Conservation (phyloP, 2,329 filamentous ascomycete genomes). For the Sporothrix pallida region DNA sequence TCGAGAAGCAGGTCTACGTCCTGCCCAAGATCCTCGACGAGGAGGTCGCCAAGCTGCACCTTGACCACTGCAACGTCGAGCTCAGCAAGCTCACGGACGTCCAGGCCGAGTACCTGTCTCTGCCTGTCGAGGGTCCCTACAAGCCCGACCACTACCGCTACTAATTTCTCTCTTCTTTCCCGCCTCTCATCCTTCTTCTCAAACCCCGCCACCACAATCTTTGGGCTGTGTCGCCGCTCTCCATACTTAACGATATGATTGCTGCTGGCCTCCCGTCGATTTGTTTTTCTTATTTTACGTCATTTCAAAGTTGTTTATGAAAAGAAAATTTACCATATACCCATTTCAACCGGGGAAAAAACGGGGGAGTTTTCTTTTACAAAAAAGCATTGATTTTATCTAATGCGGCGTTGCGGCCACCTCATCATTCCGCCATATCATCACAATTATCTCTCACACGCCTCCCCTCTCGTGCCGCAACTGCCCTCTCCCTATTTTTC, state of each 20-base stretch:
- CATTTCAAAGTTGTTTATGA: constrained; percentile 30
- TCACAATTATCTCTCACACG: neutral
- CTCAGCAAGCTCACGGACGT: constrained; percentile 81
- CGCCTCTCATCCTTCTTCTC: constrained; percentile 15
- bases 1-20: constrained; percentile 91
- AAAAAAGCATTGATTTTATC: constrained; percentile 8
- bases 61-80: constrained; percentile 92
- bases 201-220: neutral
- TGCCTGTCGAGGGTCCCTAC: constrained; percentile 86
- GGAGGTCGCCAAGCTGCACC: constrained; percentile 94
- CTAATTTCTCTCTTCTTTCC: constrained; percentile 52
- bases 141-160: constrained; percentile 89
- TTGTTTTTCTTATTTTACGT: constrained; percentile 27
- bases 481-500: constrained; percentile 28
- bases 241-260: constrained; percentile 19
- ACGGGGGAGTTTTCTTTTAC: constrained; percentile 20
- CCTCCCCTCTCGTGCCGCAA: neutral
- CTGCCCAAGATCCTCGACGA: constrained; percentile 99
- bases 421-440: neutral
- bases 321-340: constrained; percentile 35
- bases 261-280: neutral
- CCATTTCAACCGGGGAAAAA: constrained; percentile 37
- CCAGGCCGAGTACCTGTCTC: constrained; percentile 94
- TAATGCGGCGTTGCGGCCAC: constrained; percentile 24
- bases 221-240: neutral